Evolutionary conservation across 768 basidiomycete genomes (phyloP).

Genomic region (Naematelia encephala): DNA sequence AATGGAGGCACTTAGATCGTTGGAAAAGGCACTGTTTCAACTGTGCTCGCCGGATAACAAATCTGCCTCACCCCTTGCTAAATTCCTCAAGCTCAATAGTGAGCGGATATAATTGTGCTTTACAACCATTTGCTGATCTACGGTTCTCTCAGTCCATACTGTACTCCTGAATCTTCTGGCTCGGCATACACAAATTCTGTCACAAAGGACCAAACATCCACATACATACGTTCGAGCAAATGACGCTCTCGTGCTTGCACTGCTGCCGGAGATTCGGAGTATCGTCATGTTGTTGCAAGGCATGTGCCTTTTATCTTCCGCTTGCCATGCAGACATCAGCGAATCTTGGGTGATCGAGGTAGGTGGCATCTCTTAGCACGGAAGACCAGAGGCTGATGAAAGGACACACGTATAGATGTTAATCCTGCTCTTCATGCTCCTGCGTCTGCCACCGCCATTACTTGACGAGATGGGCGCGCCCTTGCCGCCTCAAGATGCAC

Average conservation of each 20-base stretch:
- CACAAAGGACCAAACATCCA: conserved; percentile 1
- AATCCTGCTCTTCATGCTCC: conserved; percentile 36
- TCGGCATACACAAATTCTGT: conserved; percentile 30
- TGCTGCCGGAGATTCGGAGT: conserved; percentile 26
- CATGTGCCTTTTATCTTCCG: conserved; percentile 22
- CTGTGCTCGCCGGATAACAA: conserved; percentile 11
- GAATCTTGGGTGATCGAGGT: conserved; percentile 43
- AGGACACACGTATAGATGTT: conserved; percentile 26
- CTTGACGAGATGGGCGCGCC: neutral
- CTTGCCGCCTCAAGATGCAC: conserved; percentile 12
- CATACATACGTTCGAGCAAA: neutral
- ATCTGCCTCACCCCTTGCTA: conserved; percentile 2
- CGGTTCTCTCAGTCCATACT: conserved; percentile 23
- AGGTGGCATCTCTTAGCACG: neutral
- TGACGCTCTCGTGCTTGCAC: conserved; percentile 10
- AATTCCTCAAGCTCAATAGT: conserved; percentile 13
- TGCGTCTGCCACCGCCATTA: conserved; percentile 20
- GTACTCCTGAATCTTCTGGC: conserved; percentile 29
- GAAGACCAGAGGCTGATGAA: neutral
- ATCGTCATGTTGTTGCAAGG: conserved; percentile 34
- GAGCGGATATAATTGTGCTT: too few species aligned
- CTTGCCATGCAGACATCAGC: conserved; percentile 21
- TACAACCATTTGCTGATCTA: neutral
- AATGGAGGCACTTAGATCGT: conserved; percentile 9
- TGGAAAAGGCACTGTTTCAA: conserved; percentile 18